These are phyloP conservation scores for Tetrastigma voinierianum DNA, from an alignment of 164 flowering plant genomes.

Conservation along the genomic window DNA sequence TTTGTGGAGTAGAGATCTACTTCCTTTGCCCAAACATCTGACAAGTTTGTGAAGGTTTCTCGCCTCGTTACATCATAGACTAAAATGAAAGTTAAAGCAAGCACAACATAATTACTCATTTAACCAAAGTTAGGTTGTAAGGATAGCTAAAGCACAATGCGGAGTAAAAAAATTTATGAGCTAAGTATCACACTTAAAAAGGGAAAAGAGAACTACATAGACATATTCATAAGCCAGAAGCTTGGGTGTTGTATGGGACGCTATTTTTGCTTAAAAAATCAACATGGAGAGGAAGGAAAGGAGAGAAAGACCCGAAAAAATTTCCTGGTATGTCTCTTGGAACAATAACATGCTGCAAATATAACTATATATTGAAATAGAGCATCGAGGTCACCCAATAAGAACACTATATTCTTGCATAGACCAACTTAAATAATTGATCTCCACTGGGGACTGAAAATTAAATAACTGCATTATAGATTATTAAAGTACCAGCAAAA, in stretches of 20 bases:
- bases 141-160: not conserved
- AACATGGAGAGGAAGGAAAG: not conserved
- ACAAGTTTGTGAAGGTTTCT: conserved; percentile 75
- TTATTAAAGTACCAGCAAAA: not conserved
- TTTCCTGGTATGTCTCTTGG: not conserved
- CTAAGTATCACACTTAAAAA: not conserved
- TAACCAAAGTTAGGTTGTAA: not conserved
- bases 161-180: not conserved
- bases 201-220: not conserved
- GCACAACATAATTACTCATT: not conserved
- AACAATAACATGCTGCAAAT: not conserved
- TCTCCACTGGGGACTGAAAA: not conserved
- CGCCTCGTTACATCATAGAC: conserved; percentile 89
- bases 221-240: not conserved
- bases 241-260: too few relatives aligned
- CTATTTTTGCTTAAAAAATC: not conserved
- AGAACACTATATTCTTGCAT: not conserved
- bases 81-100: conserved; percentile 20
- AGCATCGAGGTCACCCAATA: not conserved
- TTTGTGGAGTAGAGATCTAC: conserved; percentile 73
- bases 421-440: not conserved
- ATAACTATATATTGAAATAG: not conserved
- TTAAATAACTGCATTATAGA: not conserved
- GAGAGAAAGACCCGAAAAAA: not conserved
- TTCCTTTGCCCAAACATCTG: conserved; percentile 77